phyloP scores from a whole-genome alignment of 2,329 filamentous ascomycete genomes.

The Botrytis medusae region DNA sequence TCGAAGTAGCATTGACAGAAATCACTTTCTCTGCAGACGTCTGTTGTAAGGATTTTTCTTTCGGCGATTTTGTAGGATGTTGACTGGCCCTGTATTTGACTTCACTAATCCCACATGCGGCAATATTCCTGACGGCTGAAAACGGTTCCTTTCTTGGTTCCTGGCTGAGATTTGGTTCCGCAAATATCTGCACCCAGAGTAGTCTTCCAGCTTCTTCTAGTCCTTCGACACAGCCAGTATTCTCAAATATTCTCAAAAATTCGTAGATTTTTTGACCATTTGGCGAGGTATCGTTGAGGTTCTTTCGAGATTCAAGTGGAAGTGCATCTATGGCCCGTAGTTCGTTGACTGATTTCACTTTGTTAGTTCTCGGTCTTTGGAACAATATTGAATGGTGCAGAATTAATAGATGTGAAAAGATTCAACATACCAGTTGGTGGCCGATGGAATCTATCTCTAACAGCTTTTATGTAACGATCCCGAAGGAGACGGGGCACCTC shows the following conservation, averaged over 20 bases:
- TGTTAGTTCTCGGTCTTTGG: background rate
- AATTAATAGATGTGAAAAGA: background rate
- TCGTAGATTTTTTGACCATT: conserved; percentile 19
- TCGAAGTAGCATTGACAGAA: background rate
- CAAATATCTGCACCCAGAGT: conserved; percentile 21
- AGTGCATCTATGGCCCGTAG: conserved; percentile 14
- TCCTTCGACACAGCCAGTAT: conserved; percentile 6
- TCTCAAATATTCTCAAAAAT: conserved; percentile 20
- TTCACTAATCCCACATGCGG: background rate
- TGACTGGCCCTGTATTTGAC: background rate
- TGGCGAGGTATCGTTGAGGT: conserved; percentile 20
- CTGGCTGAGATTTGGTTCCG: background rate
- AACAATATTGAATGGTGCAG: background rate
- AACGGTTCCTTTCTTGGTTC: background rate
- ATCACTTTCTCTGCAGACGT: background rate
- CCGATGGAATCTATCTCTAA: background rate
- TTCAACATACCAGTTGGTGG: conserved; percentile 2
- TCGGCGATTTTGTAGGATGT: background rate
- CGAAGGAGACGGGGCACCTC: background rate
- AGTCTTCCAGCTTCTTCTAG: conserved; percentile 26
- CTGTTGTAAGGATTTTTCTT: background rate
- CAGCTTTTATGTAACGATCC: conserved; percentile 10
- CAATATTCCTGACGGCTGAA: background rate
- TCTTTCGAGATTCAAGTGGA: background rate
- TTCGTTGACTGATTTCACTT: background rate